These are phyloP conservation scores for Nepenthes mirabilis DNA, from an alignment of 148 eudicot genomes.

Conservation along the genomic window DNA sequence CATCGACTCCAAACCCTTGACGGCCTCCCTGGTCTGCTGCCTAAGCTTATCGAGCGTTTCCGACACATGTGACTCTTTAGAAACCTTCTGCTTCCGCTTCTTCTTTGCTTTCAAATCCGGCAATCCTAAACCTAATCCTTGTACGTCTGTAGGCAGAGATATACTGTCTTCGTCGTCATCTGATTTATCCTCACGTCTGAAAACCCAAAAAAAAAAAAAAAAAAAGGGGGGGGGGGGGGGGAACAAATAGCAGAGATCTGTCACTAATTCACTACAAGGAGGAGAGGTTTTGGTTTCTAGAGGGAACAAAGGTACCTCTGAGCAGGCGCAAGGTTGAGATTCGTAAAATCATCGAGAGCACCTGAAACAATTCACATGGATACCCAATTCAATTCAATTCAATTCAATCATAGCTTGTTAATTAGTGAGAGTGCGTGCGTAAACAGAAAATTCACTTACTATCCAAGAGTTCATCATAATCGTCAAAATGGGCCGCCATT, in stretches of 20 bases:
- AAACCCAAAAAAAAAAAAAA: slow-evolving; percentile 13
- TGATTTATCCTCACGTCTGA: slow-evolving; percentile 16
- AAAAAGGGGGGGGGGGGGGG: too few relatives aligned
- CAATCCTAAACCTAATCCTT: slow-evolving; percentile 87
- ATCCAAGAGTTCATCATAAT: slow-evolving; percentile 73
- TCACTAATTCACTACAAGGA: neutral
- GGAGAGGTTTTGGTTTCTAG: neutral
- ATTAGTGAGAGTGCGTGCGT: neutral
- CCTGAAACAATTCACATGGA: slow-evolving; percentile 26
- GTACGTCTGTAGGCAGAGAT: slow-evolving; percentile 38
- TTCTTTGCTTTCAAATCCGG: slow-evolving; percentile 76
- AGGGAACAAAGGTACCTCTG: slow-evolving; percentile 26
- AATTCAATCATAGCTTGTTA: neutral
- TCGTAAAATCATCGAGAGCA: slow-evolving; percentile 95
- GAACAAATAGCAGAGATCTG: neutral
- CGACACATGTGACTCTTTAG: slow-evolving; percentile 55
- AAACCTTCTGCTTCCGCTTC: slow-evolving; percentile 74
- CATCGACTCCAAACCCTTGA: slow-evolving; percentile 70
- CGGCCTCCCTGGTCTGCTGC: slow-evolving; percentile 87
- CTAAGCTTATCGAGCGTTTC: slow-evolving; percentile 89
- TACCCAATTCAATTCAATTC: neutral
- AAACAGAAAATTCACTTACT: slow-evolving; percentile 25
- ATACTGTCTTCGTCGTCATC: slow-evolving; percentile 20
- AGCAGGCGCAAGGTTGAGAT: slow-evolving; percentile 49
- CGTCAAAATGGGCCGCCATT: slow-evolving; percentile 62